These are phyloP conservation scores for Aristolochia californica DNA, from an alignment of 164 flowering plant species.

Conservation along the genomic window DNA sequence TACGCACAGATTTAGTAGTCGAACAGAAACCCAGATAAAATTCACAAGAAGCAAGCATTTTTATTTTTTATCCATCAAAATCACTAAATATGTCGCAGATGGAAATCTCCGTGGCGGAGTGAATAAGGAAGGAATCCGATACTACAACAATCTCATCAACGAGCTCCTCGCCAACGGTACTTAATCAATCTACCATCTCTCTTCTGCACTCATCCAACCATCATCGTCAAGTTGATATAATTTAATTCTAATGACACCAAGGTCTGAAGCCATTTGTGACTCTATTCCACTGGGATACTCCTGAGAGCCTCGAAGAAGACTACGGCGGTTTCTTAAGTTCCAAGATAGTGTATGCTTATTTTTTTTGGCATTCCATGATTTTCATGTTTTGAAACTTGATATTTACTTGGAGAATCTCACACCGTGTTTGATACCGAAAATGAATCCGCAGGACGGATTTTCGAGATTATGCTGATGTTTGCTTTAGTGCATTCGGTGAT, in stretches of 20 bases:
- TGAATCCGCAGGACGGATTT: slow-evolving; percentile 8
- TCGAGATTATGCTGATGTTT: slow-evolving; percentile 16
- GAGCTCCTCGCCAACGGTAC: slow-evolving; percentile 22
- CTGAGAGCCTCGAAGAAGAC: slow-evolving; percentile 48
- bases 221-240: not conserved
- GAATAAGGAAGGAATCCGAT: slow-evolving; percentile 21
- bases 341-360: slow-evolving; percentile 28
- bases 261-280: slow-evolving; percentile 54
- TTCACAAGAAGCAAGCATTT: no score
- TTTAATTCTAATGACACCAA: slow-evolving; percentile 2
- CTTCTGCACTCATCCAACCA: not conserved
- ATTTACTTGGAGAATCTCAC: not conserved
- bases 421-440: not conserved
- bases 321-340: slow-evolving; percentile 45
- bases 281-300: slow-evolving; percentile 59
- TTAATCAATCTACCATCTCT: not conserved
- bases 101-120: slow-evolving; percentile 22
- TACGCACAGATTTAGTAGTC: no score
- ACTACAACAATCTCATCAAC: slow-evolving; percentile 29
- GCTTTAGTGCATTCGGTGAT: slow-evolving; percentile 23
- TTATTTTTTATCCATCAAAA: not conserved
- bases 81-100: slow-evolving; percentile 5
- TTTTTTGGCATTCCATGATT: not conserved
- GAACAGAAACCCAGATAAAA: no score
- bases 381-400: not conserved